Base-by-base conservation (phyloP, 1,284 basidiomycete species). In the Hypsizygus ulmarius region DNA sequence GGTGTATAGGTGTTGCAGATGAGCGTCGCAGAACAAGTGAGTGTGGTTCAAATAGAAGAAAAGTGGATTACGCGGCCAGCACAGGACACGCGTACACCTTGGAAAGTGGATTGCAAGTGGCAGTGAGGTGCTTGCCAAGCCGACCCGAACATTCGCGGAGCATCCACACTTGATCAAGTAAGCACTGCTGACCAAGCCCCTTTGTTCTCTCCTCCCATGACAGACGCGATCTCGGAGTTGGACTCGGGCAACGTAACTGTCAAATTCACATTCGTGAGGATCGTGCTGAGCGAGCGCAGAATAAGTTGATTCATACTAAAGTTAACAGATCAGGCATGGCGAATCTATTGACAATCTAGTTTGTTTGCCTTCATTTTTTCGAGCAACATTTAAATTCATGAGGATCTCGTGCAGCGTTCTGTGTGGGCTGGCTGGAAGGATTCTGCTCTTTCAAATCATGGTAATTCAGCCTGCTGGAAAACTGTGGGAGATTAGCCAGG, bases 351-450 rank as follows among this genome's bases (percentile, higher is more conserved):
- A 90, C 64, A 82, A 81, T 55, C 53, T 80, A 56, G 82, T 82
- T 48, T 49, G 74, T 25, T 5, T 36, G 16, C 5, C 32, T 28
- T 61, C 40, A 27, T 39, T 29, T 32, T 9, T 21, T 33, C 19
- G 7, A 27, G 5, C 8, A n/a, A 12, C 2, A 25, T 39, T 45
- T 30, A 32, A 28, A 28, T 10, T 29, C n/a, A n/a, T n/a, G 21
- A 2, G 35, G 37, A 15, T 25, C 37, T 41, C 34, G 25, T 25
- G 18, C 44, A 84, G 80, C 73, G 63, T 49, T 60, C 67, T 1
- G 59, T 82, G 5, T 94, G 91, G 91, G 90, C 91, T 19, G 93
- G 93, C 8, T 91, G 87, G 79, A 78, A 77, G 51, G 90, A 96
- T 66, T 82, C 92, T 1, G 82, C 88, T 0, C 74, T 95, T 3